Base-by-base conservation (phyloP, 163 green algal genomes). In the Coccomyxa subellipsoidea region DNA sequence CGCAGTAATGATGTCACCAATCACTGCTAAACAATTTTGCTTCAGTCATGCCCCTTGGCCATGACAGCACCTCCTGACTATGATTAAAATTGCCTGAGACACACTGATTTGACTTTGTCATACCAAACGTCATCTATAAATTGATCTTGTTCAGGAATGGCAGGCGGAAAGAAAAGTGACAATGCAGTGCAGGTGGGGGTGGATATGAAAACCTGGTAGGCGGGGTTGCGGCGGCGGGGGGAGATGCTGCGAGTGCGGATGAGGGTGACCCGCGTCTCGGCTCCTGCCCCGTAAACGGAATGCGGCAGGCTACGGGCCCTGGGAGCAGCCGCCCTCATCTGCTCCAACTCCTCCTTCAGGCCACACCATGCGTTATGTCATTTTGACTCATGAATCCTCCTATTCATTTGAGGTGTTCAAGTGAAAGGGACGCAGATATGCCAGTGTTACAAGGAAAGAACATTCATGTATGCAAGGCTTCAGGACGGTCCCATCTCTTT, bases 191-290 rank as follows among this genome's bases (percentile, higher is more conserved):
- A 29, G 40, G 21, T 40, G 5, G 7, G 47, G 40, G 7, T 69
- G 12, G 77, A 69, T 36, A 76, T 29, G 12, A 34, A 35, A 18
- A 84, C 66, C 71, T 80, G 25, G 10, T 78, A 36, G 29, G 66
- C 75, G 38, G 75, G 54, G 36, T 83, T 73, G 66, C 66, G 66
- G 29, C 66, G 27, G 66, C n/a, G 66, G 2, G 66, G 66, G 27
- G 66, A 73, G 66, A 73, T 73, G n/a, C 1, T 34, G 66, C n/a
- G 66, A 5, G 66, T 36, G 18, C 8, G 66, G 66, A 73, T 73
- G 66, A 73, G 66, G 66, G 8, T 8, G 21, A 73, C n/a, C 29
- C 66, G 21, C 29, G 10, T 21, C 8, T 10, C 31, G 9, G 72
- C 72, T 40, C 29, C 66, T 0, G 66, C 66, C n/a, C 66, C 66